Conservation (phyloP, 2,329 filamentous ascomycete genomes). For the Pyricularia sp. region DNA sequence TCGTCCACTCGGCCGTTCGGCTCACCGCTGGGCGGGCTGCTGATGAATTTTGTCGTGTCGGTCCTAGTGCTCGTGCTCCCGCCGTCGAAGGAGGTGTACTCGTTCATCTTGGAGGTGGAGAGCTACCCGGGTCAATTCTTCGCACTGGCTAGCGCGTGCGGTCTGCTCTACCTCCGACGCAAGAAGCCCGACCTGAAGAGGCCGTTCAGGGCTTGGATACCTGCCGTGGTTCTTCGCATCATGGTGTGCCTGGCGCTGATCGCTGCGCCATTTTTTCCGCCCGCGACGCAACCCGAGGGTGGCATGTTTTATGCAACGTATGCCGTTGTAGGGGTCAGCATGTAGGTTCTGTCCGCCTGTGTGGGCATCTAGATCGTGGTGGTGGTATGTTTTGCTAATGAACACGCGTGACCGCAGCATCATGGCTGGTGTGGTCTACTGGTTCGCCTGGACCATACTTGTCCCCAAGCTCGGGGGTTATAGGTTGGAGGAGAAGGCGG, state of each 20-base stretch:
- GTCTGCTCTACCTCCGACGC: conserved; percentile 51
- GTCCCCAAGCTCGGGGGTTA: conserved; percentile 52
- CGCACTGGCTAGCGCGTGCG: conserved; percentile 44
- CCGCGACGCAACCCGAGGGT: conserved; percentile 33
- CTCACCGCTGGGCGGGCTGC: conserved; percentile 56
- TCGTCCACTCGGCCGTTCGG: conserved; percentile 59
- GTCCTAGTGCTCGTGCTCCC: conserved; percentile 57
- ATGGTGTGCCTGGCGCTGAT: conserved; percentile 44
- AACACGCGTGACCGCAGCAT: conserved; percentile 29
- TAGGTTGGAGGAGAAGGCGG: conserved; percentile 50
- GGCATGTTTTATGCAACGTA: conserved; percentile 45
- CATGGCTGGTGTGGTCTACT: conserved; percentile 51
- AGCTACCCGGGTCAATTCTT: conserved; percentile 58
- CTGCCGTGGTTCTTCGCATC: conserved; percentile 47
- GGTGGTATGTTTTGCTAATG: background rate
- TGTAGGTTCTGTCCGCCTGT: conserved; percentile 30
- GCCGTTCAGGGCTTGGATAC: conserved; percentile 57
- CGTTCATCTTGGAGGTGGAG: conserved; percentile 64
- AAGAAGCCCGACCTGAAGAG: conserved; percentile 50
- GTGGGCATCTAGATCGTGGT: background rate
- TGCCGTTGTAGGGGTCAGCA: conserved; percentile 39
- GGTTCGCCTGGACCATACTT: conserved; percentile 56
- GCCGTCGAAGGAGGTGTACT: conserved; percentile 57
- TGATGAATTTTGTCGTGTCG: conserved; percentile 61
- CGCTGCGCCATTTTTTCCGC: conserved; percentile 53